These are phyloP conservation scores for Linnemannia zychae DNA, from an alignment of 192 early-diverging fungal species.

Conservation along the genomic window DNA sequence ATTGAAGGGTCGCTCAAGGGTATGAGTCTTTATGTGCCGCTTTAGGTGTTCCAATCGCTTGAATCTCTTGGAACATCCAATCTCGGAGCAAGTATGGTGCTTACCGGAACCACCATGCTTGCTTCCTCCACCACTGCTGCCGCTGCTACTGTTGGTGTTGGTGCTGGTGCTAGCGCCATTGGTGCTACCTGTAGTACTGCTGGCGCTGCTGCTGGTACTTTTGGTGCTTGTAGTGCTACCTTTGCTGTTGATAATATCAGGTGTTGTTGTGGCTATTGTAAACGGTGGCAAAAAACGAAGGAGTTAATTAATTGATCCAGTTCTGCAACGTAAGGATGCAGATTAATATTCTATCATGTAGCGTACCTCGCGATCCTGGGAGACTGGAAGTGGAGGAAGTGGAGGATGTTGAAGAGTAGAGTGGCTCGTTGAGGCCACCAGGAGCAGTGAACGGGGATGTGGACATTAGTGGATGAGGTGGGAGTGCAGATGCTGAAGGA, in stretches of 20 bases:
- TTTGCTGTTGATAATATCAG: slow-evolving; percentile 7
- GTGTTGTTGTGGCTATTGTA: slow-evolving; percentile 11
- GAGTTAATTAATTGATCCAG: background rate
- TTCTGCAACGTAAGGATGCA: background rate
- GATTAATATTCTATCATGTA: background rate
- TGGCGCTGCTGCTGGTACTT: background rate
- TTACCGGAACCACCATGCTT: slow-evolving; percentile 58
- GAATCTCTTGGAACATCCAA: slow-evolving; percentile 63
- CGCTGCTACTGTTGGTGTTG: slow-evolving; percentile 32
- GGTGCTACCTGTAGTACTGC: background rate
- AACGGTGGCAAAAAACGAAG: too few species aligned
- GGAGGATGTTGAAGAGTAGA: slow-evolving; percentile 31
- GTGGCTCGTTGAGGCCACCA: slow-evolving; percentile 39
- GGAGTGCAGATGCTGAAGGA: slow-evolving; percentile 16
- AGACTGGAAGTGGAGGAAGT: slow-evolving; percentile 19
- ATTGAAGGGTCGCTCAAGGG: slow-evolving; percentile 72
- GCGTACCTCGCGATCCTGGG: slow-evolving; percentile 35
- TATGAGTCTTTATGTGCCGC: slow-evolving; percentile 85
- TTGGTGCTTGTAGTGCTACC: background rate
- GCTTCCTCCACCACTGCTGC: slow-evolving; percentile 12
- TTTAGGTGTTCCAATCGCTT: slow-evolving; percentile 84
- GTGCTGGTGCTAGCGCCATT: slow-evolving; percentile 3
- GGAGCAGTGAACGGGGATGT: slow-evolving; percentile 36
- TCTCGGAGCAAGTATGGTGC: slow-evolving; percentile 64
- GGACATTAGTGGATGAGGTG: slow-evolving; percentile 46